Conservation (phyloP, 2,329 filamentous ascomycete genomes). For the Fonsecaea nubica region DNA sequence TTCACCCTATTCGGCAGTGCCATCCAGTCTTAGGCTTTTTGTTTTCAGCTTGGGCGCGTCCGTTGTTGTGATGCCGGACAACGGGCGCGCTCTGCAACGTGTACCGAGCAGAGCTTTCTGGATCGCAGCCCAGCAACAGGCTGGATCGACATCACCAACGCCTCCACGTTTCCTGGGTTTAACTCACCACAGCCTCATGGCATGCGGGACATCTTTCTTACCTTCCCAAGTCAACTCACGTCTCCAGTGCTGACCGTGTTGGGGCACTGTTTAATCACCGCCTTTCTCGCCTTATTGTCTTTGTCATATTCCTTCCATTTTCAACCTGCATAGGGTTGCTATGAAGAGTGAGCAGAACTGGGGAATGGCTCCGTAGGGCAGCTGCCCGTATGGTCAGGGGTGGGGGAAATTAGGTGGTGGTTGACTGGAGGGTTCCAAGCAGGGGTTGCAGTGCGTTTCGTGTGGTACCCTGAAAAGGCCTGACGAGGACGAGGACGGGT, state of each 20-base stretch:
- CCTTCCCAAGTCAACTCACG: background rate
- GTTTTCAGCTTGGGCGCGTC: background rate
- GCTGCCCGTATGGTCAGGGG: conserved; percentile 12
- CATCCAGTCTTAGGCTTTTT: background rate
- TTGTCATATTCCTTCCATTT: conserved; percentile 11
- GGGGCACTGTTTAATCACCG: background rate
- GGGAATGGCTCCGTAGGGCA: background rate
- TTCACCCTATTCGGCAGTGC: background rate
- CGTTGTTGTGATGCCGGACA: background rate
- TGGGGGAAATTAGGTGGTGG: conserved; percentile 22
- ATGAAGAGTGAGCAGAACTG: background rate
- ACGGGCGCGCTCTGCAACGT: background rate
- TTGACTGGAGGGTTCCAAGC: conserved; percentile 3
- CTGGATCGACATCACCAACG: background rate
- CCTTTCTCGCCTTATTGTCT: conserved; percentile 2
- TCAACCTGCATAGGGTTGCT: background rate
- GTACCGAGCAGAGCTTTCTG: background rate
- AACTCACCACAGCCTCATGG: background rate
- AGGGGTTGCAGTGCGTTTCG: conserved; percentile 11
- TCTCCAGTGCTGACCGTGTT: background rate
- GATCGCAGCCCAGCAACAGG: background rate
- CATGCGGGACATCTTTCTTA: background rate
- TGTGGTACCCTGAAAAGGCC: conserved; percentile 7
- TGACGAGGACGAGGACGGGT: background rate
- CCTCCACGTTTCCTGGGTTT: background rate